Evolutionary conservation across 345 rosid genomes (phyloP), one percentile per base, ranked within the genome.

Genomic region (Lumnitzera littorea): DNA sequence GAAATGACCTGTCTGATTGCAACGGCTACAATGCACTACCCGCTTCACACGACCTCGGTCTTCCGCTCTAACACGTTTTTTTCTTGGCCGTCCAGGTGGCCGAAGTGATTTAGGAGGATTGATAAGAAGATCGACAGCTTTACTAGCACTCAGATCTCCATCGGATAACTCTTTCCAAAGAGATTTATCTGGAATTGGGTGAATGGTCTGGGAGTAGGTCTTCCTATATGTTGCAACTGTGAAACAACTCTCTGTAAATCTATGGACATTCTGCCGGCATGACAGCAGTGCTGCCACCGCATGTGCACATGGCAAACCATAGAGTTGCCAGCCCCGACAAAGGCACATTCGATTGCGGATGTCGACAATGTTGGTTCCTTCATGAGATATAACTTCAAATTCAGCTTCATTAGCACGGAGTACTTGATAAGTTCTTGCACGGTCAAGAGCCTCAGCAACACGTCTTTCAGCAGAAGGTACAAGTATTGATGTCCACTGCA

Each of bases 1-100:
- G 76, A 94, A 94, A 80, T 94, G 99, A 15, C 99, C 95, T 5
- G 97, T 90, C 77, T 94, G 99, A 65, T 94, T 90, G 76, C 99
- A 94, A 25, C 96, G 88, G 68, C 99, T 90, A 65, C 99, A 94
- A 66, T 94, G 99, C 79, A 90, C 99, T 59, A 90, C 92, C 60
- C 99, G 78, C 74, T 94, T 94, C 54, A 75, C 84, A 2, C 95
- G 83, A 2, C 97, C 97, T 24, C 95, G 84, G 46, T 90, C 99
- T 70, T 94, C 99, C 29, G 95, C 95, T 50, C 95, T 76, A 65
- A 88, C 95, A 55, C 96, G 84, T 72, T 90, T 94, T 80, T 90
- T 94, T 70, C 97, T 78, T 24, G 95, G 99, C 61, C 97, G 79
- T 67, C 96, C 97, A 20, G 99, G 95, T 0, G 99, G 95, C 66